Evolutionary conservation across 31 red algal genomes (phyloP), one percentile per base, ranked within the genome.

Genomic region (Asparagopsis taxiformis): DNA sequence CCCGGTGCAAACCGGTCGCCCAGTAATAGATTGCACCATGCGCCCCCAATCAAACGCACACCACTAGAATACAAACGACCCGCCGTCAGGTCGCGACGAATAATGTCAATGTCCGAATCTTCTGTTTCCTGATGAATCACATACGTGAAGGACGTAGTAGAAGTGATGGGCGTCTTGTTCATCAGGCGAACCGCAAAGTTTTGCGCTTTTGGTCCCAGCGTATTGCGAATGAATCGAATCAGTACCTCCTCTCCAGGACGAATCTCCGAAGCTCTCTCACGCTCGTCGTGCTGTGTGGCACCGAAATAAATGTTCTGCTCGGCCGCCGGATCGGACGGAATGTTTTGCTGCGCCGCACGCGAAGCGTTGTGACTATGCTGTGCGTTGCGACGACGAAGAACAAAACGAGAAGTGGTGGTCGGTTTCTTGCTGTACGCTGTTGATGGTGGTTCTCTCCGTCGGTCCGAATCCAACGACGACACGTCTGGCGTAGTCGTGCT

Each of bases 21-120:
- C 24, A 77, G 50, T 57, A 77, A 53, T 3, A 77, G 59, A 51
- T 62, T 77, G 39, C 56, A 33, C 73, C 73, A 77, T 2, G 58
- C 58, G 5, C 39, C 55, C 1, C 39, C 73, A 1, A 55, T 39
- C 13, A 63, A 55, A 23, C 73, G 55, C 39, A 77, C 55, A 31
- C 73, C 73, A 0, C 15, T 48, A 6, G 26, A 15, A 3, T 19
- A 64, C 11, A 77, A 48, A 13, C 56, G 21, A n/a, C 59, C 59
- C 17, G 55, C 41, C 39, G 31, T 52, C 28, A 77, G 50, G 15
- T 77, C 51, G 1, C 55, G 31, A 4, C 55, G 73, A 3, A 77
- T 9, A 1, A 53, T 77, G 31, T 62, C 73, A 30, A 77, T 20
- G 20, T 65, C 73, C 31, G 44, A 33, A 50, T 64, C 58, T 22